Conservation (phyloP, 495 filamentous ascomycete species). For the Hamigera avellanea region DNA sequence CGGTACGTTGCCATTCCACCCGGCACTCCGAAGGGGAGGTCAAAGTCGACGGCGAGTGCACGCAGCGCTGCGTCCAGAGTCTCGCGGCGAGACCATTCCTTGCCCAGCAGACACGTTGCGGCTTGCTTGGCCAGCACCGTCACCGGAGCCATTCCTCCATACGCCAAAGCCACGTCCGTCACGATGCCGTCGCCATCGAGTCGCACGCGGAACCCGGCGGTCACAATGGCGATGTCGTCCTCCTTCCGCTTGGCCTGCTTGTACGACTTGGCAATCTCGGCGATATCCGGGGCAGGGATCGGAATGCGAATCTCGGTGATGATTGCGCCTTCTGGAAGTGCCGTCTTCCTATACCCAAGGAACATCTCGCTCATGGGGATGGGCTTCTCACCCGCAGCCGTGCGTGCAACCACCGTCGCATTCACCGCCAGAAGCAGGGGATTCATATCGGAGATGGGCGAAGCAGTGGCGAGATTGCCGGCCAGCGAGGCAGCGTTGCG, state of each 20-base stretch:
- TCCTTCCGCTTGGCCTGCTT: slow-evolving; percentile 95
- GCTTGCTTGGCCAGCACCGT: slow-evolving; percentile 76
- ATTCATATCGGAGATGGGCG: slow-evolving; percentile 93
- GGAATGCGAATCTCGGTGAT: slow-evolving; percentile 80
- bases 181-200: slow-evolving; percentile 67
- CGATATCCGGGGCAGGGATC: slow-evolving; percentile 36
- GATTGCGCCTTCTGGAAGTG: slow-evolving; percentile 69
- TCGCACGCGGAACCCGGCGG: slow-evolving; percentile 61
- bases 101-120: slow-evolving; percentile 58
- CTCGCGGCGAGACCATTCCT: slow-evolving; percentile 63
- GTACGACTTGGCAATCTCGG: slow-evolving; percentile 56
- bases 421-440: slow-evolving; percentile 87
- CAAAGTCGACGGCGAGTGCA: slow-evolving; percentile 75
- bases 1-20: slow-evolving; percentile 95
- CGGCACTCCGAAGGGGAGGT: slow-evolving; percentile 74
- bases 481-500: slow-evolving; percentile 93
- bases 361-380: slow-evolving; percentile 92
- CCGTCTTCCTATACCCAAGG: slow-evolving; percentile 78
- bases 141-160: slow-evolving; percentile 83
- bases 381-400: slow-evolving; percentile 53
- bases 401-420: slow-evolving; percentile 67
- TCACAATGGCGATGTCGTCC: slow-evolving; percentile 95
- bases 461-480: slow-evolving; percentile 89
- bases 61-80: slow-evolving; percentile 83
- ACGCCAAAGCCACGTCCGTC: slow-evolving; percentile 62